Conservation (phyloP, 345 rosid species). For the Linum trigynum region DNA sequence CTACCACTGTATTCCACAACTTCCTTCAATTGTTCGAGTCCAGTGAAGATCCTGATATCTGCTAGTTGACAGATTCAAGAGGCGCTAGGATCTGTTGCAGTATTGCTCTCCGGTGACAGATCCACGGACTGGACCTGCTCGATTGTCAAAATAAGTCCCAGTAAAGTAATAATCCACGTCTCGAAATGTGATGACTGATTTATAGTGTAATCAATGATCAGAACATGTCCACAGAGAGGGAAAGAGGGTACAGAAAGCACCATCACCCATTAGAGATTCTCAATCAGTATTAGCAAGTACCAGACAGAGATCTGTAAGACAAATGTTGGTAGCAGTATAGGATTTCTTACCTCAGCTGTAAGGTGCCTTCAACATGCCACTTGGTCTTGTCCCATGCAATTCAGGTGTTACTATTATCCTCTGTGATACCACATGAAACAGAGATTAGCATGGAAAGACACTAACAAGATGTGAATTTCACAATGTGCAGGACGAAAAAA, state of each 20-base stretch:
- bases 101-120: neutral
- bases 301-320: neutral
- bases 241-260: no score
- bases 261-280: neutral
- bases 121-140: neutral
- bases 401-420: neutral
- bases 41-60: neutral
- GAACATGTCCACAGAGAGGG: neutral
- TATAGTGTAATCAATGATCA: neutral
- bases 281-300: neutral
- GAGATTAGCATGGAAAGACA: neutral
- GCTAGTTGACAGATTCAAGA: neutral
- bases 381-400: neutral
- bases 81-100: neutral
- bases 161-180: neutral
- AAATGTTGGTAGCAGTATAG: neutral
- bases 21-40: neutral
- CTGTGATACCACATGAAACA: neutral
- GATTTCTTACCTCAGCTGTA: neutral
- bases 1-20: neutral
- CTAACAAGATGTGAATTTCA: neutral
- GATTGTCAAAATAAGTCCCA: neutral
- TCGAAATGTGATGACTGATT: no score
- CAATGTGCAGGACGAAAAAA: neutral
- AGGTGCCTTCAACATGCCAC: neutral